Conservation (phyloP, 1,284 basidiomycete species). For the Sanguinoderma infundibulare region DNA sequence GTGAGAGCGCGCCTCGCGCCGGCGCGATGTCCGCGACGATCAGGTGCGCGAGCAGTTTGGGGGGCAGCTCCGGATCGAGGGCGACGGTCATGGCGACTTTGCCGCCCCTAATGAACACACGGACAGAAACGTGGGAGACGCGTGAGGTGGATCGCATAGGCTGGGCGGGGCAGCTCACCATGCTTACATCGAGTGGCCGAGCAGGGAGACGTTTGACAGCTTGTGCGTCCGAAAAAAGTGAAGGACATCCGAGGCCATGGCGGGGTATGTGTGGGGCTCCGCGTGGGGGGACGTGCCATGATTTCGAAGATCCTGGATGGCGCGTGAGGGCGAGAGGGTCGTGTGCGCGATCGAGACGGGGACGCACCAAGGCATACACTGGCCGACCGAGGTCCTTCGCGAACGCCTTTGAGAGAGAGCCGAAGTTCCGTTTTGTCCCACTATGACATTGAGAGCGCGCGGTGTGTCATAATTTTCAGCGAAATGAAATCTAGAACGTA, state of each 20-base stretch:
- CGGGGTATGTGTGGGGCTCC: constrained; percentile 68
- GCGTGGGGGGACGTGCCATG: constrained; percentile 82
- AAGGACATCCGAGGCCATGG: constrained; percentile 76
- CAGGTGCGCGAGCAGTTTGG: constrained; percentile 60
- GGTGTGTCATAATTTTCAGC: background rate
- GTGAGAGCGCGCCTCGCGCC: constrained; percentile 59
- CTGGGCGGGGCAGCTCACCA: constrained; percentile 27
- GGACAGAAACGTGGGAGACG: background rate
- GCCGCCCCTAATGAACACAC: constrained; percentile 70
- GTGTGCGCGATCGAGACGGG: background rate
- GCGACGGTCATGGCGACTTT: constrained; percentile 86
- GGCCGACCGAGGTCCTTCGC: constrained; percentile 58
- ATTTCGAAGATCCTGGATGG: constrained; percentile 76
- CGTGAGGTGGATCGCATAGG: background rate
- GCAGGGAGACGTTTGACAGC: constrained; percentile 65
- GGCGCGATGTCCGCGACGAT: constrained; percentile 86
- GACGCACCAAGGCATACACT: constrained; percentile 76
- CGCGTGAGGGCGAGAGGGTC: background rate
- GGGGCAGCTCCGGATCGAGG: constrained; percentile 54
- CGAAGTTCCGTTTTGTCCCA: constrained; percentile 84
- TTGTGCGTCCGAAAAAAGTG: constrained; percentile 58
- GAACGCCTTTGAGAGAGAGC: constrained; percentile 71
- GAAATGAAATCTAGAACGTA: constrained; percentile 36
- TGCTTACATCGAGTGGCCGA: constrained; percentile 84
- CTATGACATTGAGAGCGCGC: constrained; percentile 48